Evolutionary conservation across 2,329 filamentous ascomycete species (phyloP).

Genomic region (Coniella vitis): DNA sequence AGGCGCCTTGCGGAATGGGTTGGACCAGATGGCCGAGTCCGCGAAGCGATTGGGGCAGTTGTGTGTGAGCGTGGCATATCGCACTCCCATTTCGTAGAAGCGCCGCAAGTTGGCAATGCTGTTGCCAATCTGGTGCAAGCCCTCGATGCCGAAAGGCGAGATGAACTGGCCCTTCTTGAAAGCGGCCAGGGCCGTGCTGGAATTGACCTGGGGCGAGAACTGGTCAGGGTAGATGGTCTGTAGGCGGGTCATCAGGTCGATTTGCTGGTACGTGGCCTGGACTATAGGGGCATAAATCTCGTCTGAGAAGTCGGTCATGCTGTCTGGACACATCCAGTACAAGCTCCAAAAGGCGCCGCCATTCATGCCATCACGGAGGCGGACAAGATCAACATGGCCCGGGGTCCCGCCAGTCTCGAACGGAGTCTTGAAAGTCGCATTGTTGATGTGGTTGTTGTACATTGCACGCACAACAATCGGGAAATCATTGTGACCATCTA

Average conservation of each 20-base stretch:
- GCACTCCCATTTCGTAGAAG: constrained; percentile 71
- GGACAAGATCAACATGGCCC: constrained; percentile 72
- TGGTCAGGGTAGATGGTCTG: constrained; percentile 56
- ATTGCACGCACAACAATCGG: constrained; percentile 61
- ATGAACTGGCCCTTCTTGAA: constrained; percentile 60
- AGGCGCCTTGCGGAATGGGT: constrained; percentile 32
- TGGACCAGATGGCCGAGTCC: constrained; percentile 67
- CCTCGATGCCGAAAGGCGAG: constrained; percentile 75
- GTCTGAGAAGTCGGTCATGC: constrained; percentile 62
- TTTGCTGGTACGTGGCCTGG: constrained; percentile 63
- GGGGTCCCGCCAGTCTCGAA: constrained; percentile 65
- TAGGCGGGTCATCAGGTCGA: constrained; percentile 65
- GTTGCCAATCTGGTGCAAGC: constrained; percentile 91
- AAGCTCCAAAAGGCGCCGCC: constrained; percentile 95
- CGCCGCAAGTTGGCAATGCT: constrained; percentile 66
- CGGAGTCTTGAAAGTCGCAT: constrained; percentile 61
- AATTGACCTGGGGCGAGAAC: constrained; percentile 60
- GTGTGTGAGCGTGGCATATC: constrained; percentile 85
- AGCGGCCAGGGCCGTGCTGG: constrained; percentile 52
- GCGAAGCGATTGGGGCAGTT: constrained; percentile 90
- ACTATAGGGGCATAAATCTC: constrained; percentile 33
- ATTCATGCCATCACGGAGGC: constrained; percentile 62
- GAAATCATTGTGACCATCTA: constrained; percentile 88
- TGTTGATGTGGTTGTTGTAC: constrained; percentile 74
- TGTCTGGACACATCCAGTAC: constrained; percentile 67